Evolutionary conservation across 176 grass and related monocot genomes (phyloP), one percentile per base, ranked within the genome.

Genomic region (Lolium rigidum): DNA sequence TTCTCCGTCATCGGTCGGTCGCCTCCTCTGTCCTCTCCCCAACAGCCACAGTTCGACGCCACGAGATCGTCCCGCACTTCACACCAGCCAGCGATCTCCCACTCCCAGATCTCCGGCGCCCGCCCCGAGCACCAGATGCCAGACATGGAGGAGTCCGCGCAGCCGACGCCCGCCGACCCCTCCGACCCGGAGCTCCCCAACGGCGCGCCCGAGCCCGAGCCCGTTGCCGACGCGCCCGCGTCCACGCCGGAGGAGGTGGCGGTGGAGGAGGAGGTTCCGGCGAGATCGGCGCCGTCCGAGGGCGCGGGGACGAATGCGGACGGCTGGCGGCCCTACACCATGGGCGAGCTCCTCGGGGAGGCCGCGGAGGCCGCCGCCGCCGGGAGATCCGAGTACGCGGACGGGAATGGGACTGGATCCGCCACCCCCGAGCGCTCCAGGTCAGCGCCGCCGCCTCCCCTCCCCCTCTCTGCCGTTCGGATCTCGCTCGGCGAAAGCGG

Each of bases 271-370:
- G 39, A n/a, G 17, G 25, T 0, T 12, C 41, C 58, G 17, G 20
- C 6, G 71, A 62, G 26, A 55, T 77, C 44, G 20, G 46, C 4
- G 21, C 16, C 74, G 47, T 8, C 73, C 15, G 39, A 56, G 11
- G 59, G 15, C 4, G 18, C 43, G 58, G 72, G 65, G 46, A 18
- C 71, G 46, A 77, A 77, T 38, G 73, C 83, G 59, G 73, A 89
- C 15, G 88, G 74, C 55, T 86, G 83, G 41, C 77, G 88, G 35
- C 58, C 90, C 21, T 89, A 93, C 87, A 91, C 90, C 63, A 95
- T 95, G 90, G 85, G 90, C 48, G 90, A 92, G 83, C 85, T 95
- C n/a, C 86, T 95, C 41, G 85, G 92, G 17, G 90, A 89, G 70
- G 86, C 86, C 54, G 86, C 86, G 24, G 84, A 83, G 83, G 70